Base-by-base conservation (phyloP, 2,329 filamentous ascomycete species). In the Colletotrichum abscissum region DNA sequence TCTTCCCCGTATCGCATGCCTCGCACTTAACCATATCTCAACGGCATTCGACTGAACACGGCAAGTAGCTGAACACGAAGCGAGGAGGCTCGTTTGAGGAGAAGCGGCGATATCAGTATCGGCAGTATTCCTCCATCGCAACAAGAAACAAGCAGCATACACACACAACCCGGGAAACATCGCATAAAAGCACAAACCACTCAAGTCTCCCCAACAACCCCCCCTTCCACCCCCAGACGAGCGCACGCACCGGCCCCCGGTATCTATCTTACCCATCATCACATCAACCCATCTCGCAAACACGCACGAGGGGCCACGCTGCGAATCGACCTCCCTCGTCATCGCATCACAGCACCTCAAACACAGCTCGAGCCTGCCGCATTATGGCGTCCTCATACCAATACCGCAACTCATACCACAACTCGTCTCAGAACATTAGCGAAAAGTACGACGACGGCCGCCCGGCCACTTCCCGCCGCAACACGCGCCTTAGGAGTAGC, bases 401-500 rank as follows among this genome's bases (percentile, higher is more conserved):
- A 76, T 86, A 88, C 77, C 88, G 88, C 83, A 88, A 85, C 80
- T 89, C 88, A 63, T 85, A 89, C 81, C 87, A 88, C 83, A 79
- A 81, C 77, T 79, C 80, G 77, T 76, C 80, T 77, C 78, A 78
- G 75, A 80, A 81, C 80, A 81, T 76, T 76, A 82, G 80, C 75
- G 84, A 86, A 67, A 82, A 82, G 76, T 81, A 84, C 79, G 83
- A 86, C 73, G 80, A 81, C 76, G 79, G 60, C 78, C 72, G 72
- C 57, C 72, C 67, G 30, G 33, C 68, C 52, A 74, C 82, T 75
- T 73, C 71, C 49, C 84, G 84, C 77, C 84, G 84, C 78, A 84
- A 86, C 78, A 85, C 87, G 76, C 88, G 88, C 80, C 88, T 87
- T 75, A 88, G 94, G 81, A 93, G 93, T 76, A 98, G 95, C 86